Evolutionary conservation across 2,329 filamentous ascomycete species (phyloP).

Genomic region (Fusarium oxysporum): DNA sequence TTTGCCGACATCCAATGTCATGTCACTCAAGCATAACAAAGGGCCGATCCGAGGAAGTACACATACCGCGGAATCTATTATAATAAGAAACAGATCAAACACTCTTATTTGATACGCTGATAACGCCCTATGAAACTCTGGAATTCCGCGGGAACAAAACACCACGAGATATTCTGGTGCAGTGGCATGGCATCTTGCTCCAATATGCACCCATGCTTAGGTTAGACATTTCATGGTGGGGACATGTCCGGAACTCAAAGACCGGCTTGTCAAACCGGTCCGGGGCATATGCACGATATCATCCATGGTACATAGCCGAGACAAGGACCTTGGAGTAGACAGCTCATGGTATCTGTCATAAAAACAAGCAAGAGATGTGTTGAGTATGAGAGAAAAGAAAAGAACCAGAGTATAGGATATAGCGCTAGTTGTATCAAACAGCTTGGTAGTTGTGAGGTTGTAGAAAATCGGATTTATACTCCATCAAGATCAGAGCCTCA

Average conservation of each 20-base stretch:
- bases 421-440: not conserved
- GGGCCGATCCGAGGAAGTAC: constrained; percentile 27
- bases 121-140: not conserved
- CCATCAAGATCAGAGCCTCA: constrained; percentile 24
- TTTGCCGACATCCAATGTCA: constrained; percentile 7
- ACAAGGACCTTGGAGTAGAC: constrained; percentile 10
- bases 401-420: not conserved
- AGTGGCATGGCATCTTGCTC: not conserved
- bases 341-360: not conserved
- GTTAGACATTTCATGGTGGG: constrained; percentile 5
- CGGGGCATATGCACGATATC: constrained; percentile 32
- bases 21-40: constrained; percentile 13
- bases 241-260: constrained; percentile 27
- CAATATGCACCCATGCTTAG: constrained; percentile 1
- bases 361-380: not conserved
- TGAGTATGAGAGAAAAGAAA: not conserved
- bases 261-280: constrained; percentile 29
- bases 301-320: constrained; percentile 17
- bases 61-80: not conserved
- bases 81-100: not conserved
- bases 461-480: not conserved
- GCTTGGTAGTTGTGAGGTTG: not conserved
- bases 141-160: not conserved
- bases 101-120: not conserved
- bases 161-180: constrained; percentile 4